phyloP scores from a whole-genome alignment of 768 basidiomycete genomes.

The Naganishia vishniacii region DNA sequence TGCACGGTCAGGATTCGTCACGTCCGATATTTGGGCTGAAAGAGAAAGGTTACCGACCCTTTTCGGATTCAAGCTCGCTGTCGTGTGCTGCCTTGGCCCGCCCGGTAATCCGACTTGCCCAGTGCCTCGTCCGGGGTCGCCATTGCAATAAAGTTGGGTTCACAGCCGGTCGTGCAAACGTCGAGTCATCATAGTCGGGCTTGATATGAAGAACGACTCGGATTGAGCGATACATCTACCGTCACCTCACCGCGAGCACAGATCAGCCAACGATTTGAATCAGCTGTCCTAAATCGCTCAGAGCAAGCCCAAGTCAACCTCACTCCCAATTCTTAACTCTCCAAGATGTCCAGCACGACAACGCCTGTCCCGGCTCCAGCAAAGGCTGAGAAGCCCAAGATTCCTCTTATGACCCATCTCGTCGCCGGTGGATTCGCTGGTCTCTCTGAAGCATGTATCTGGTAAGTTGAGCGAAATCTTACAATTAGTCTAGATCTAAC shows the following conservation, averaged over 20 bases:
- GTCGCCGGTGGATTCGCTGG: slow-evolving; percentile 92
- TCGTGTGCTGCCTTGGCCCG: neutral
- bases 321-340: neutral
- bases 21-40: slow-evolving; percentile 17
- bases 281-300: neutral
- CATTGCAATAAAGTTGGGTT: neutral
- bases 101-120: neutral
- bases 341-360: slow-evolving; percentile 6
- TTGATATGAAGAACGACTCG: neutral
- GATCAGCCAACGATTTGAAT: too few species aligned
- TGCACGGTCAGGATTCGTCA: slow-evolving; percentile 2
- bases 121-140: neutral
- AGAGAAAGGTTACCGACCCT: neutral
- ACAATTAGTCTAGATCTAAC: too few species aligned
- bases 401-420: slow-evolving; percentile 61
- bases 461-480: slow-evolving; percentile 34
- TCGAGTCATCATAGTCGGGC: neutral
- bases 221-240: neutral
- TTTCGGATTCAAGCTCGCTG: neutral
- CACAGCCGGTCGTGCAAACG: neutral
- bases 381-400: slow-evolving; percentile 43
- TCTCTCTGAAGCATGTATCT: slow-evolving; percentile 73
- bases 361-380: neutral
- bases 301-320: neutral
- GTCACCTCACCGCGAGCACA: neutral